Percentiles rank a stretch among this genome's conserved stretches.
Conservation (phyloP, 805 yeast genomes). For the Ogataea siamensis region DNA sequence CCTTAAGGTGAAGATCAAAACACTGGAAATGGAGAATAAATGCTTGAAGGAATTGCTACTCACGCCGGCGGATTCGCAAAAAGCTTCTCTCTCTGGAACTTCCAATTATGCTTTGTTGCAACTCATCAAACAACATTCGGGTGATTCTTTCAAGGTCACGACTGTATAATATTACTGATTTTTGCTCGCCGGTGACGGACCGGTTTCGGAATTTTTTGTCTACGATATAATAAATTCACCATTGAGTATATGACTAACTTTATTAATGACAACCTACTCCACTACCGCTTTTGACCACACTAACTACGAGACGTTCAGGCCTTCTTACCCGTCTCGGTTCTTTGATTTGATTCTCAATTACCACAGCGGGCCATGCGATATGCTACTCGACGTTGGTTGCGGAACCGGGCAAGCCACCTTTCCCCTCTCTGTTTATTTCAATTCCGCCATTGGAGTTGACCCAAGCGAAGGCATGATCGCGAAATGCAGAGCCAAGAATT, state of each 20-base stretch:
- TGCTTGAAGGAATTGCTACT: conserved; percentile 47
- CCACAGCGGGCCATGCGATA: conserved; percentile 35
- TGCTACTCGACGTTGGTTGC: conserved; percentile 64
- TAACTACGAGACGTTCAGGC: conserved; percentile 56
- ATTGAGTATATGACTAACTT: not conserved
- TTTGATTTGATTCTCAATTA: conserved; percentile 41
- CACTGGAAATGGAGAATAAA: conserved; percentile 61
- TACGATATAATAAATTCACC: not conserved
- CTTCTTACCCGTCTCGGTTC: conserved; percentile 56
- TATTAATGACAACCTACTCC: conserved; percentile 57
- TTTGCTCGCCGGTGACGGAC: conserved; percentile 1
- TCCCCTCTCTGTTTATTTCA: conserved; percentile 45
- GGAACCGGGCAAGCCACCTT: conserved; percentile 77
- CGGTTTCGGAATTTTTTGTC: not conserved
- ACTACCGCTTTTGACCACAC: conserved; percentile 46
- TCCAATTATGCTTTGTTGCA: conserved; percentile 27
- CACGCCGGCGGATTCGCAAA: conserved; percentile 5
- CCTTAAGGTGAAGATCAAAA: conserved; percentile 47
- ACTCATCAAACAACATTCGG: conserved; percentile 21
- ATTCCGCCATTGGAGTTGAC: conserved; percentile 62
- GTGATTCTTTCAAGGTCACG: conserved; percentile 25
- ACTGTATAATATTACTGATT: conserved; percentile 13
- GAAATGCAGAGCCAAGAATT: conserved; percentile 33
- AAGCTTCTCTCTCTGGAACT: conserved; percentile 7
- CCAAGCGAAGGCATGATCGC: conserved; percentile 55